Evolutionary conservation across 2,329 filamentous ascomycete genomes (phyloP).

Genomic region (Didymella exigua): DNA sequence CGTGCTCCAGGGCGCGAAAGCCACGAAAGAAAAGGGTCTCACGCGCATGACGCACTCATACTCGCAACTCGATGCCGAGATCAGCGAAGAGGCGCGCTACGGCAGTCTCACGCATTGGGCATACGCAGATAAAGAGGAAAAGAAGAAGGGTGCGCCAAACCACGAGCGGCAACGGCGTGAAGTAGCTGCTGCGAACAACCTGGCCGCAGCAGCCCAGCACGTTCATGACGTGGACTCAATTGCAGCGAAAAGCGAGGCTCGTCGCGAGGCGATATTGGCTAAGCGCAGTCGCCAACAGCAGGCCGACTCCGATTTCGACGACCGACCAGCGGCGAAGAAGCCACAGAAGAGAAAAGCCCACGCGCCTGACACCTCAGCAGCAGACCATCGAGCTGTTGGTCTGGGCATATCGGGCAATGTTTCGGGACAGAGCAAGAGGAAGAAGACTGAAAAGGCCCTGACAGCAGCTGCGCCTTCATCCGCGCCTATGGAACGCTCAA

Average conservation of each 20-base stretch:
- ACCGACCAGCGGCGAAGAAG: constrained; percentile 67
- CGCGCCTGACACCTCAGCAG: constrained; percentile 54
- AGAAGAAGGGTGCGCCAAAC: constrained; percentile 62
- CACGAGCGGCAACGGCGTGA: constrained; percentile 79
- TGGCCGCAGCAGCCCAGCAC: constrained; percentile 72
- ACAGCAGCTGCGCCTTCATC: constrained; percentile 44
- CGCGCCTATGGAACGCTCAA: constrained; percentile 68
- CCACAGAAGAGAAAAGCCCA: constrained; percentile 63
- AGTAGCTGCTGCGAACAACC: constrained; percentile 73
- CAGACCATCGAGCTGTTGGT: constrained; percentile 57
- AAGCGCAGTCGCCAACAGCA: constrained; percentile 72
- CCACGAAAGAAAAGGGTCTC: constrained; percentile 84
- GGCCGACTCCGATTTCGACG: constrained; percentile 80
- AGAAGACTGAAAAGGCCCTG: constrained; percentile 74
- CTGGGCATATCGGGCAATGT: constrained; percentile 67
- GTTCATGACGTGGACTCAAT: constrained; percentile 83
- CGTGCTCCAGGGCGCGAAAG: constrained; percentile 89
- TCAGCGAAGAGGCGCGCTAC: constrained; percentile 92
- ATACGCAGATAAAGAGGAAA: constrained; percentile 77
- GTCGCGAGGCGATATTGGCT: constrained; percentile 79
- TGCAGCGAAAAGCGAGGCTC: constrained; percentile 77
- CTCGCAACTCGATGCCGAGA: constrained; percentile 83
- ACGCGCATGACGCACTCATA: constrained; percentile 84
- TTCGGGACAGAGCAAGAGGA: constrained; percentile 68
- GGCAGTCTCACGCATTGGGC: constrained; percentile 95